Evolutionary conservation across 2,329 filamentous ascomycete genomes (phyloP).

Genomic region (Metarhizium humberi): DNA sequence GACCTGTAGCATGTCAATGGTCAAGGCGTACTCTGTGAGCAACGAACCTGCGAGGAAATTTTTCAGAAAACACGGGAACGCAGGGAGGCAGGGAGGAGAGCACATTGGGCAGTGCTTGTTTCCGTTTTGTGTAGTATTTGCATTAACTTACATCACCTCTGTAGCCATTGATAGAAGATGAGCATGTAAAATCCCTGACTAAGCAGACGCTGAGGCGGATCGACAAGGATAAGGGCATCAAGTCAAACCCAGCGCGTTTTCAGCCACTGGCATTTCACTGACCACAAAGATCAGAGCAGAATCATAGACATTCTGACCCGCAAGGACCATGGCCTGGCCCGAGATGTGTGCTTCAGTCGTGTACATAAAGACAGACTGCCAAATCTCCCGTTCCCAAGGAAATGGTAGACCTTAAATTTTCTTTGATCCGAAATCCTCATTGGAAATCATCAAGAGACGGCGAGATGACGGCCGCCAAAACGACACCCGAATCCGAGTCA

Average conservation of each 20-base stretch:
- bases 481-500: neutral
- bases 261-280: neutral
- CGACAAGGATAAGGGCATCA: neutral
- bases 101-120: neutral
- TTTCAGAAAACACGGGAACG: neutral
- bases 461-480: neutral
- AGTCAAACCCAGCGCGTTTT: neutral
- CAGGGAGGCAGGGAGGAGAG: neutral
- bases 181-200: neutral
- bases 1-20: no score
- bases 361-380: slow-evolving; percentile 2
- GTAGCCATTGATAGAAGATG: neutral
- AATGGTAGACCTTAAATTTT: neutral
- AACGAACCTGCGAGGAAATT: no score
- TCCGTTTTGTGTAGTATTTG: neutral
- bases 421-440: neutral
- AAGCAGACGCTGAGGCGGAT: neutral
- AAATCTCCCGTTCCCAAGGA: neutral
- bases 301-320: neutral
- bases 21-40: no score
- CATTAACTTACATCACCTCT: neutral
- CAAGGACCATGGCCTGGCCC: neutral
- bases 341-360: neutral
- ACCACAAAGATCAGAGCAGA: neutral
- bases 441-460: neutral